Conservation (phyloP, 2,329 filamentous ascomycete species). For the Venturia aucupariae region DNA sequence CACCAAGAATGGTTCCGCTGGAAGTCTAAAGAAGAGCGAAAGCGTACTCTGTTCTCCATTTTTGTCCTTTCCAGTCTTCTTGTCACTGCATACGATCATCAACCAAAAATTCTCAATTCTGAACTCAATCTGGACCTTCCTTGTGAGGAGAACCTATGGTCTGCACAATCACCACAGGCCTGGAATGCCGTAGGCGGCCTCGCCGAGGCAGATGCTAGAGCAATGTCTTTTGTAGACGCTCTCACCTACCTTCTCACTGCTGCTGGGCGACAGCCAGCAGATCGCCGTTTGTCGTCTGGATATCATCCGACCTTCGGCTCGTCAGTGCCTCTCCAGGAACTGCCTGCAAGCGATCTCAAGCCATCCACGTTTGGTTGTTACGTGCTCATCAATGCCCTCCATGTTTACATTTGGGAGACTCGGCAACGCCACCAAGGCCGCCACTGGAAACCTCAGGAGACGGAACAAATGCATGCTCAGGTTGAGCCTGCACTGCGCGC, state of each 20-base stretch:
- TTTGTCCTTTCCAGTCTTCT: slow-evolving; percentile 87
- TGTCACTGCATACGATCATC: slow-evolving; percentile 87
- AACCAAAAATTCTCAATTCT: slow-evolving; percentile 84
- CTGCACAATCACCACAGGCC: slow-evolving; percentile 69
- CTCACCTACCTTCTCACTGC: slow-evolving; percentile 72
- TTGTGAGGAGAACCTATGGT: slow-evolving; percentile 86
- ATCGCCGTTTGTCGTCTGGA: slow-evolving; percentile 21
- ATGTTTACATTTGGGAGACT: slow-evolving; percentile 98
- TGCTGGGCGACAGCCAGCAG: slow-evolving; percentile 51
- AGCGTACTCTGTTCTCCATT: slow-evolving; percentile 83
- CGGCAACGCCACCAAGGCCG: slow-evolving; percentile 80
- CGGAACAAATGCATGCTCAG: slow-evolving; percentile 89
- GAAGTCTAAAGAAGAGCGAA: slow-evolving; percentile 83
- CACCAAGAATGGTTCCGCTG: slow-evolving; percentile 78
- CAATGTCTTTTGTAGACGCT: slow-evolving; percentile 71
- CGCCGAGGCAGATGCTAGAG: slow-evolving; percentile 58
- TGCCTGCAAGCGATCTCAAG: slow-evolving; percentile 54
- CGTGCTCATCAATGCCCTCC: slow-evolving; percentile 83
- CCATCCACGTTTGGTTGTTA: slow-evolving; percentile 90
- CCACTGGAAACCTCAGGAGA: slow-evolving; percentile 84
- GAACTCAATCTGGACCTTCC: slow-evolving; percentile 84
- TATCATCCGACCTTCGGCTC: slow-evolving; percentile 35
- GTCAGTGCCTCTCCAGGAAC: slow-evolving; percentile 38
- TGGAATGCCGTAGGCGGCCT: slow-evolving; percentile 73
- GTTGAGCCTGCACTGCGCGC: slow-evolving; percentile 89